phyloP scores from a whole-genome alignment of 176 grass and related monocot species.

The Hsuehochloa calcarea region DNA sequence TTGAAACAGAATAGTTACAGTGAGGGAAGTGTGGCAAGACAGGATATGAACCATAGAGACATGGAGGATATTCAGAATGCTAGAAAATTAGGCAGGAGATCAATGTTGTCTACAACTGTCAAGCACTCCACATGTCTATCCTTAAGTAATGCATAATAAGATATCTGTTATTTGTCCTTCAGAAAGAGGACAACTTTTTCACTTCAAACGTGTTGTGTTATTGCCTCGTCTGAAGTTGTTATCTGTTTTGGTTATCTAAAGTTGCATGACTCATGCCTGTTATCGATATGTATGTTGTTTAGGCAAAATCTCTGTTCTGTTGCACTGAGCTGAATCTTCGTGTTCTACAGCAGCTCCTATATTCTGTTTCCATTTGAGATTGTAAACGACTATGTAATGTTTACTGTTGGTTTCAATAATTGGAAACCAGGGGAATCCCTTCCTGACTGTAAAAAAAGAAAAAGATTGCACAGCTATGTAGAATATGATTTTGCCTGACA shows the following conservation, averaged over 20 bases:
- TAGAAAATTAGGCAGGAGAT: not conserved
- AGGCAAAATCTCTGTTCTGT: not conserved
- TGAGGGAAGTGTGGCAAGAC: not conserved
- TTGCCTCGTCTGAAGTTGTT: not conserved
- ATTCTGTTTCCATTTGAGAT: not conserved
- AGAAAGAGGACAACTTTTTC: slow-evolving; percentile 6
- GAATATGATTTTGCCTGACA: slow-evolving; percentile 18
- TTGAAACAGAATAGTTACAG: not conserved
- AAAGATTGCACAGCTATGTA: not conserved
- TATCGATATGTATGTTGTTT: not conserved
- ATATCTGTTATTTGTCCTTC: not conserved
- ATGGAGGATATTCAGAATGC: not conserved
- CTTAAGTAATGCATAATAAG: not conserved
- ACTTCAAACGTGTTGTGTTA: not conserved
- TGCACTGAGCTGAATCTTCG: not conserved
- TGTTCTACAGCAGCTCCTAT: not conserved
- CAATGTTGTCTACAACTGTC: not conserved
- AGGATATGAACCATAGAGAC: not conserved
- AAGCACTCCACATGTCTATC: slow-evolving; percentile 3
- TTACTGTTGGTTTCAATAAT: not conserved
- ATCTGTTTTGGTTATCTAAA: not conserved
- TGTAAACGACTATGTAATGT: not conserved
- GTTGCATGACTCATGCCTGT: not conserved
- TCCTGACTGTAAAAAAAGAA: not conserved
- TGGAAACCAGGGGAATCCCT: not conserved